Base-by-base conservation (phyloP, 2,329 filamentous ascomycete species). In the Beauveria pseudobassiana region DNA sequence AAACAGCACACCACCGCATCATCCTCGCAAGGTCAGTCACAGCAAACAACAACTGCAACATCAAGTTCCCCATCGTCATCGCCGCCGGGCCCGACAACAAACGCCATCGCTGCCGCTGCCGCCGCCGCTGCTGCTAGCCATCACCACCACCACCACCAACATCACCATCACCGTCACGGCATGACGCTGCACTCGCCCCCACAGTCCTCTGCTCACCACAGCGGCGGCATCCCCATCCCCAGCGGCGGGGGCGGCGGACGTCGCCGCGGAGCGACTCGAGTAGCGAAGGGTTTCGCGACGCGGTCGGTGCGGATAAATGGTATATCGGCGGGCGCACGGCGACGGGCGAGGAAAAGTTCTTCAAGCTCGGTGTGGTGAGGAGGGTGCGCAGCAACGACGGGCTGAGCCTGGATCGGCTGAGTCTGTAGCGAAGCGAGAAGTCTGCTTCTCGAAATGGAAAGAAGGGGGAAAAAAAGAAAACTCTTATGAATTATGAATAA, bases 251-350 rank as follows among this genome's bases (percentile, higher is more conserved):
- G 67, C 8, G 69, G 73, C 12, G 61, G 59, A 34, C 75, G 79
- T 16, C 79, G 88, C 61, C 80, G 89, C 61, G 89, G 28, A 91
- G 87, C 67, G 89, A 92, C 67, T 90, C 87, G 73, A 88, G 84
- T 65, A 87, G 82, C 59, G 89, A 92, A 69, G 89, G 89, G 1
- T 92, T 92, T 72, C 79, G 88, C 58, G 89, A 92, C 64, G 87
- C 86, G 42, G 74, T 86, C 54, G 88, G 87, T 2, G 82, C 84
- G 1, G 89, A 93, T 66, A 91, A 90, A 75, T 91, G 89, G 87
- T 93, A 92, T 69, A 89, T 93, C 60, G 89, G 89, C 24, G 89
- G 89, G 7, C 78, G 88, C 69, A 92, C 89, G 30, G 88, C 89
- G 1, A 81, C 77, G 1, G 89, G 89, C n/a, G 89, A 93, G 69